These are phyloP conservation scores for Lyophyllum atratum DNA, from an alignment of 768 basidiomycete species.

Conservation along the genomic window DNA sequence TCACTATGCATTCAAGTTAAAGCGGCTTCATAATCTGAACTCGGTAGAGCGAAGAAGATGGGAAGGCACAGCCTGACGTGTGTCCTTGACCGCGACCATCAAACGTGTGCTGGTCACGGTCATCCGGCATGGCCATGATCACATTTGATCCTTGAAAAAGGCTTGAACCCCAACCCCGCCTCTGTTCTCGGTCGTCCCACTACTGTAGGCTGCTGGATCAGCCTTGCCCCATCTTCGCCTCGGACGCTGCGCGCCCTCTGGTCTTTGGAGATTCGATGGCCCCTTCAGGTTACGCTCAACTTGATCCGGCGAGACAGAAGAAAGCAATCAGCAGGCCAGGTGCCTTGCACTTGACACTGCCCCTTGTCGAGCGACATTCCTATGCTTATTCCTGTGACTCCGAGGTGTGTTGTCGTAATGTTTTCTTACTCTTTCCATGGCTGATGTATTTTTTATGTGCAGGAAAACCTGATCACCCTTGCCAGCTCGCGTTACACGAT, in stretches of 20 bases:
- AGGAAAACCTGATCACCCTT: conserved; percentile 13
- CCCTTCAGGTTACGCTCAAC: conserved; percentile 5
- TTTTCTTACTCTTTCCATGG: neutral
- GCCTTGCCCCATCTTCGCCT: neutral
- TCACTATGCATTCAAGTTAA: too few species aligned
- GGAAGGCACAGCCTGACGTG: too few species aligned
- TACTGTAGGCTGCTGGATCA: conserved; percentile 17
- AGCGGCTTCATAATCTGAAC: too few species aligned
- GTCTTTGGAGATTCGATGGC: conserved; percentile 7
- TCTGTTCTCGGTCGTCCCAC: neutral
- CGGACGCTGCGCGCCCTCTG: neutral
- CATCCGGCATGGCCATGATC: too few species aligned
- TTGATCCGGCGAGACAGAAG: neutral
- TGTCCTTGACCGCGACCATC: too few species aligned
- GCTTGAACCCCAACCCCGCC: too few species aligned
- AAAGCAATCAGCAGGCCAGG: conserved; percentile 13
- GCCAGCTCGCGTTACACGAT: conserved; percentile 17
- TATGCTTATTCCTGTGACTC: neutral
- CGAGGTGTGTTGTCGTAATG: conserved; percentile 3
- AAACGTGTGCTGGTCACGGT: too few species aligned
- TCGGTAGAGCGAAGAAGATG: too few species aligned
- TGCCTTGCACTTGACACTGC: conserved; percentile 11
- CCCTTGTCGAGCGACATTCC: conserved; percentile 14
- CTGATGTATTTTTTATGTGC: neutral
- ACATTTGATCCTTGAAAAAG: too few species aligned